These are phyloP conservation scores for Venturia nashicola DNA, from an alignment of 2,329 filamentous ascomycete species.

Conservation along the genomic window DNA sequence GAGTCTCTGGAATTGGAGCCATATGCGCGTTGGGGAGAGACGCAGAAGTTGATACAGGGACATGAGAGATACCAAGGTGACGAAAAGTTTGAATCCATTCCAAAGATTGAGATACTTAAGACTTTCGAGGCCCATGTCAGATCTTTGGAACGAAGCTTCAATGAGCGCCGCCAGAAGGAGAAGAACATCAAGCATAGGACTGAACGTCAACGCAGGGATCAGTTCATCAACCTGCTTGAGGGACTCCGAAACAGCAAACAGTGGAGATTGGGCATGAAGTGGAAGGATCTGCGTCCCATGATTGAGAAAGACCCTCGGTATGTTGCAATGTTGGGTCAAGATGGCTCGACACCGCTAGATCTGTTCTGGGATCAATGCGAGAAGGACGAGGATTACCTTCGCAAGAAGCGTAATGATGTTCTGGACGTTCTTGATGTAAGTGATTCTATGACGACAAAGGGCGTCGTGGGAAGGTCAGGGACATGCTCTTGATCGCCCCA, in stretches of 20 bases:
- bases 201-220: conserved; percentile 78
- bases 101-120: conserved; percentile 78
- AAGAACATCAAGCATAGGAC: conserved; percentile 69
- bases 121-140: conserved; percentile 95
- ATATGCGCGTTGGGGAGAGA: conserved; percentile 90
- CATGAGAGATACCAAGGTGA: conserved; percentile 68
- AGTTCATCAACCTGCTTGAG: conserved; percentile 60
- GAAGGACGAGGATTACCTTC: conserved; percentile 80
- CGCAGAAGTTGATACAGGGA: conserved; percentile 67
- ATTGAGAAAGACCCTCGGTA: conserved; percentile 77
- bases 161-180: conserved; percentile 78
- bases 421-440: conserved; percentile 79
- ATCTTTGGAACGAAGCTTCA: conserved; percentile 77
- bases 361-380: conserved; percentile 94
- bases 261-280: conserved; percentile 83
- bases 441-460: conserved; percentile 11
- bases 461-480: neutral
- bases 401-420: conserved; percentile 69
- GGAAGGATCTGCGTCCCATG: conserved; percentile 65
- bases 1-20: conserved; percentile 71
- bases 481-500: conserved; percentile 5
- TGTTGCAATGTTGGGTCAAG: conserved; percentile 67
- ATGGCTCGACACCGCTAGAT: conserved; percentile 73
- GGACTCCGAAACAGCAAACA: conserved; percentile 65
- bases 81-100: conserved; percentile 74